Base-by-base conservation (phyloP, 75 land plant species). In the Selaginella moellendorffii region DNA sequence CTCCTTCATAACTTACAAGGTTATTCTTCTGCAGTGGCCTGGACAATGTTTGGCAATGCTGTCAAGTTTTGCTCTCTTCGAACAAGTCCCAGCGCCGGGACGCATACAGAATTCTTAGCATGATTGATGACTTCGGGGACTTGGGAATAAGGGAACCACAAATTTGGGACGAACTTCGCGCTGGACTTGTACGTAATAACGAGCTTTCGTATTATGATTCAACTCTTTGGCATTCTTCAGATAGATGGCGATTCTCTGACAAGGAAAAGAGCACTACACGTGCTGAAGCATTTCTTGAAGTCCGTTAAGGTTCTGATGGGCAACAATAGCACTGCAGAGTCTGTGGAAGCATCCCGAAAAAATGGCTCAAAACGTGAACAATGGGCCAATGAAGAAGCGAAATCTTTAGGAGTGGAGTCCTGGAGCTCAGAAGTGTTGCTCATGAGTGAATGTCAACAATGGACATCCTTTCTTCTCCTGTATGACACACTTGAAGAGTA, bases 401-500 rank as follows among this genome's bases (percentile, higher is more conserved):
- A 66, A 42, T 89, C 87, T 54, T 36, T 86, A 59, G 96, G 90
- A 65, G 77, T 89, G 17, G 83, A 77, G n/a, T n/a, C n/a, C n/a
- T n/a, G 14, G 65, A 63, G 27, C 53, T 70, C 8, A 56, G 68
- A 72, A 68, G 54, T 36, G 2, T 23, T 0, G 10, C n/a, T 56
- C 72, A 67, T 19, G 31, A 27, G 0, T 25, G 28, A 36, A 58
- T 56, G 23, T 68, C 28, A 54, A 28, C 70, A 24, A 52, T 95
- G 99, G 99, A 74, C 73, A 66, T 82, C 81, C 20, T 95, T 95
- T 67, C 2, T 86, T 19, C 77, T 89, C 42, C 71, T 95, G 20
- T 86, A 86, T 77, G 97, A 90, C 65, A 95, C 79, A 78, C 91
- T 95, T 53, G 88, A 89, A 60, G 96, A 86, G 72, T 86, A 83